A percentile compares a stretch with the other conserved stretches of the same genome.
Conservation (phyloP, 139 green algal genomes). For the Pseudopediastrum boryanum region DNA sequence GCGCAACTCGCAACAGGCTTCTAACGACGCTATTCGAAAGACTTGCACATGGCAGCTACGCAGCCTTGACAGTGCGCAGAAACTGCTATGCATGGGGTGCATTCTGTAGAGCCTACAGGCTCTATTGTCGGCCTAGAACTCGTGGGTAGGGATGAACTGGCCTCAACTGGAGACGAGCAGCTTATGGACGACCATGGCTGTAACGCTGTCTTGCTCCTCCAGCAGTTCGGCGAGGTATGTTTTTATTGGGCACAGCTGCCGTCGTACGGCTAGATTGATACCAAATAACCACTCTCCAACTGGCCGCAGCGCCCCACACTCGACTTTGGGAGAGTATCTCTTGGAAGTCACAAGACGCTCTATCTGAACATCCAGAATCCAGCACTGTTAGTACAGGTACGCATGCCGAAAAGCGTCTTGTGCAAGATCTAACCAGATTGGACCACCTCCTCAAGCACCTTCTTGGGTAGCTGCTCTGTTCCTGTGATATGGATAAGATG, state of each 20-base stretch:
- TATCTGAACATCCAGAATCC: conserved; percentile 19
- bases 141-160: no score
- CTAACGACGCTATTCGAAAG: no score
- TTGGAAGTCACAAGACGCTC: conserved; percentile 3
- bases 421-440: not conserved
- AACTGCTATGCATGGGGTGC: no score
- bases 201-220: conserved; percentile 5
- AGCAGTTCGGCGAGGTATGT: conserved; percentile 18
- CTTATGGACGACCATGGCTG: not conserved
- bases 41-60: no score
- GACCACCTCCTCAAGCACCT: not conserved
- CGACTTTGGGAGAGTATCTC: conserved; percentile 1
- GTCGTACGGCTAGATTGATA: not conserved
- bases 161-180: no score
- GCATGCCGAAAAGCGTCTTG: not conserved
- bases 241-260: not conserved
- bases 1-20: no score
- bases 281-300: not conserved
- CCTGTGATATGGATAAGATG: not conserved
- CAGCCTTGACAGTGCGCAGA: no score
- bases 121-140: no score
- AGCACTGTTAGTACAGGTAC: conserved; percentile 14
- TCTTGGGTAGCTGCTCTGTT: not conserved
- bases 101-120: no score
- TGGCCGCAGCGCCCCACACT: conserved; percentile 27